These are phyloP conservation scores for Medicago truncatula DNA, from an alignment of 306 rosid genomes.

Conservation along the genomic window MtrunA17r5.0-ANR NC_053042.1:50376501-50377000, in stretches of 20 bases:
- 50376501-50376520: constrained; percentile 42
- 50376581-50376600: constrained; percentile 54
- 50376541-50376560: constrained; percentile 55
- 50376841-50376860: constrained; percentile 87
- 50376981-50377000: background rate
- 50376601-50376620: constrained; percentile 61
- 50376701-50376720: constrained; percentile 47
- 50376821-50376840: constrained; percentile 42
- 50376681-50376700: constrained; percentile 44
- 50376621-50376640: constrained; percentile 42
- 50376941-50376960: constrained; percentile 1
- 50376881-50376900: constrained; percentile 39
- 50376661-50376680: constrained; percentile 49
- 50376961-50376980: constrained; percentile 23
- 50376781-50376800: constrained; percentile 42
- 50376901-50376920: background rate
- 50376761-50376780: constrained; percentile 53
- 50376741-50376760: constrained; percentile 50
- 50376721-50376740: constrained; percentile 44
- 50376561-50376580: constrained; percentile 72
- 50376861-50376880: constrained; percentile 76
- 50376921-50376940: background rate
- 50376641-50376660: constrained; percentile 47
- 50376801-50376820: constrained; percentile 56
- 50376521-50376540: constrained; percentile 51